Evolutionary conservation across 345 rosid genomes (phyloP).

Genomic region (Nephelium lappaceum): DNA sequence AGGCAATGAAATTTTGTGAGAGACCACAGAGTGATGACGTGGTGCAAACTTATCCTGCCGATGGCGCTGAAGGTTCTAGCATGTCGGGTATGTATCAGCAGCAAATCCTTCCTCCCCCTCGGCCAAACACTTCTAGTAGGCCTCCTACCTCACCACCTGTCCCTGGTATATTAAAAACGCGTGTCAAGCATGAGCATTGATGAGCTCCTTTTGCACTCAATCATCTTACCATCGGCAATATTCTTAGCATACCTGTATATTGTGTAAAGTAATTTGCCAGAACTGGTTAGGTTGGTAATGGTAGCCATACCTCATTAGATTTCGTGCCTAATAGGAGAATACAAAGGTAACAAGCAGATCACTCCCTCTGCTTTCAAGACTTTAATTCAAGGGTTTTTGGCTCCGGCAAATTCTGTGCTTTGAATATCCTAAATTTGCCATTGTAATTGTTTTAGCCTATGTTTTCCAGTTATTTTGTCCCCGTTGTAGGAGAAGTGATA

Average conservation of each 20-base stretch:
- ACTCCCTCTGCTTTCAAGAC: conserved; percentile 24
- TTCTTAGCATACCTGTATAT: conserved; percentile 59
- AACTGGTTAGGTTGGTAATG: conserved; percentile 18
- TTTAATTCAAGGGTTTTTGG: conserved; percentile 13
- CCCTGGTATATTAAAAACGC: conserved; percentile 67
- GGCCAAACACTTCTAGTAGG: conserved; percentile 42
- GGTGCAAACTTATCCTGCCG: conserved; percentile 33
- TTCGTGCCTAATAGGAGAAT: conserved; percentile 18
- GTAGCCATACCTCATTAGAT: conserved; percentile 18
- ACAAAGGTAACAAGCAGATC: conserved; percentile 21
- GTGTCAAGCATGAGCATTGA: conserved; percentile 78
- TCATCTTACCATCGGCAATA: conserved; percentile 23
- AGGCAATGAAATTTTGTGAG: conserved; percentile 86
- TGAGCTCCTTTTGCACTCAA: conserved; percentile 17
- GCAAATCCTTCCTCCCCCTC: conserved; percentile 46
- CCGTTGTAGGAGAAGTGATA: conserved; percentile 28
- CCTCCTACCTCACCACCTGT: conserved; percentile 61
- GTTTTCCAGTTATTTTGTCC: conserved; percentile 4
- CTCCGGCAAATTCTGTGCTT: conserved; percentile 28
- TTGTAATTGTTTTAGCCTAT: conserved; percentile 35
- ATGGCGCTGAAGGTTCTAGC: conserved; percentile 64
- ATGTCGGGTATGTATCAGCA: conserved; percentile 46
- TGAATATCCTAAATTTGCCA: conserved; percentile 22
- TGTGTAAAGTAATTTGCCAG: conserved; percentile 59
- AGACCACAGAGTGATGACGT: conserved; percentile 51